These are phyloP conservation scores for Fusarium temperatum DNA, from an alignment of 2,329 filamentous ascomycete species.

Conservation along the genomic window DNA sequence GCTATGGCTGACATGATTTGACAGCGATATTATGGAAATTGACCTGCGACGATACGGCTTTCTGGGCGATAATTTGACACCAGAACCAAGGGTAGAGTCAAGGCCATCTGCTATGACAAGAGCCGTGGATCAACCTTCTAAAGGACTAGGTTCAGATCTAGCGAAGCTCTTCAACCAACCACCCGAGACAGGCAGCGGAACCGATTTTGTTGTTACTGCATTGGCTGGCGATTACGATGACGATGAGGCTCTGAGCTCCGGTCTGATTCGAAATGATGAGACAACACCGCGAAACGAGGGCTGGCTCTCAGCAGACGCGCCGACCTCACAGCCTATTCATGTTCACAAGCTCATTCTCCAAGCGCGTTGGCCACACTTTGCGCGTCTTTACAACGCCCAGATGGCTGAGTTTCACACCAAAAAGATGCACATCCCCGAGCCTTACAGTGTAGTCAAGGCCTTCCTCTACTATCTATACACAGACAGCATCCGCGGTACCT, in stretches of 20 bases:
- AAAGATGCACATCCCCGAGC: constrained; percentile 97
- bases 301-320: constrained; percentile 69
- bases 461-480: constrained; percentile 98
- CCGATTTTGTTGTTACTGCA: constrained; percentile 92
- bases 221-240: constrained; percentile 80
- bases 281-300: constrained; percentile 54
- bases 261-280: constrained; percentile 57
- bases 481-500: constrained; percentile 77
- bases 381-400: constrained; percentile 87
- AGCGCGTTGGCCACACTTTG: constrained; percentile 96
- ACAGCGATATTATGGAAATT: constrained; percentile 87
- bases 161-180: constrained; percentile 87
- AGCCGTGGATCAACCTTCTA: constrained; percentile 63
- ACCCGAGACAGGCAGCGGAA: constrained; percentile 84
- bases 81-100: constrained; percentile 62
- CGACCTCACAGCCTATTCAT: constrained; percentile 85
- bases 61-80: constrained; percentile 77
- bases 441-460: constrained; percentile 90
- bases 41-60: constrained; percentile 93
- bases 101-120: constrained; percentile 60
- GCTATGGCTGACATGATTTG: constrained; percentile 27
- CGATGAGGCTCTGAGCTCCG: constrained; percentile 67
- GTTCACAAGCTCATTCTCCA: constrained; percentile 95
- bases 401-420: constrained; percentile 98
- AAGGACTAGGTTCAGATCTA: constrained; percentile 83